Percentiles rank a stretch among this genome's conserved stretches.
Evolutionary conservation across 805 yeast genomes (phyloP).

Genomic region (Cyberlindnera veronae): DNA sequence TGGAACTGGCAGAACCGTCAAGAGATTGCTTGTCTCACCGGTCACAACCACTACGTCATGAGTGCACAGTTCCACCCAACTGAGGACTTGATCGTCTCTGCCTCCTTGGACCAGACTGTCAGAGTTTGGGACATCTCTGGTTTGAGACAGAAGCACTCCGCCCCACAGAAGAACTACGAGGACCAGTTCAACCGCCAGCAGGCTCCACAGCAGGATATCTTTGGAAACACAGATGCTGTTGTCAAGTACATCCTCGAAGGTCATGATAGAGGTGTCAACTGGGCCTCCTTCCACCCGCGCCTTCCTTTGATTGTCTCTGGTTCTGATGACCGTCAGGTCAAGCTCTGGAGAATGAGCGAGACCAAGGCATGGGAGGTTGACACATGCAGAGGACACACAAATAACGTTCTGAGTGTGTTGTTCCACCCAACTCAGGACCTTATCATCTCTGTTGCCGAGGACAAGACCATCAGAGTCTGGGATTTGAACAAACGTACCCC

Average conservation of each 20-base stretch:
- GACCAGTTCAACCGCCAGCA: slow-evolving; percentile 48
- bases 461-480: slow-evolving; percentile 95
- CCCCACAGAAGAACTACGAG: slow-evolving; percentile 54
- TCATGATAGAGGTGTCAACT: slow-evolving; percentile 97
- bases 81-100: slow-evolving; percentile 91
- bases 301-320: slow-evolving; percentile 92
- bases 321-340: slow-evolving; percentile 93
- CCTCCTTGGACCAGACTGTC: slow-evolving; percentile 97
- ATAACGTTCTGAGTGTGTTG: slow-evolving; percentile 81
- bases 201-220: slow-evolving; percentile 84
- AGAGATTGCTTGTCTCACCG: slow-evolving; percentile 94
- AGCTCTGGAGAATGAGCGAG: slow-evolving; percentile 96
- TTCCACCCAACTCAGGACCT: slow-evolving; percentile 94
- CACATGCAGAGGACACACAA: slow-evolving; percentile 96
- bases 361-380: slow-evolving; percentile 99
- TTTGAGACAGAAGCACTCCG: slow-evolving; percentile 90
- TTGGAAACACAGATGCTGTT: slow-evolving; percentile 90
- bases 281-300: slow-evolving; percentile 98
- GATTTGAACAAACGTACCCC: slow-evolving; percentile 92
- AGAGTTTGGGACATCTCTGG: slow-evolving; percentile 99
- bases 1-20: slow-evolving; percentile 99
- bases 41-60: slow-evolving; percentile 98
- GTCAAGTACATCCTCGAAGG: slow-evolving; percentile 97
- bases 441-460: slow-evolving; percentile 92
- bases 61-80: slow-evolving; percentile 96